These are phyloP conservation scores for Echinosophora koreensis DNA, from an alignment of 306 rosid genomes.

Conservation along the genomic window DNA sequence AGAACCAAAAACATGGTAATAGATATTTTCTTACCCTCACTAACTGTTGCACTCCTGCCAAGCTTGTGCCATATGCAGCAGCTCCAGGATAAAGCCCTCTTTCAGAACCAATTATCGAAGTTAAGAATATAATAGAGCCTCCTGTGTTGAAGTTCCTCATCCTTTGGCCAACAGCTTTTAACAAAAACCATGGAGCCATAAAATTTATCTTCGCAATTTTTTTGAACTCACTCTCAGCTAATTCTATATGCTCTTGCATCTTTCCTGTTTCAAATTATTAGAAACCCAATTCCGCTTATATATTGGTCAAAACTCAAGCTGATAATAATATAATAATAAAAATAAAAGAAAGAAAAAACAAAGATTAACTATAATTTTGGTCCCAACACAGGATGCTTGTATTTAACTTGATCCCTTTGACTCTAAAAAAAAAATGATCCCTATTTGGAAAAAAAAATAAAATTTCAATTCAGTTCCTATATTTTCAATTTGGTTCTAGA, in stretches of 20 bases:
- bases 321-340: background rate
- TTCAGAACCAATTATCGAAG: slow-evolving; percentile 72
- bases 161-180: slow-evolving; percentile 76
- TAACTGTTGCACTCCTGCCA: slow-evolving; percentile 80
- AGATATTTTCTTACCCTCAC: slow-evolving; percentile 63
- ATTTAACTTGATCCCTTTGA: too few relatives aligned
- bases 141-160: slow-evolving; percentile 73
- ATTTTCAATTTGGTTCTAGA: too few relatives aligned
- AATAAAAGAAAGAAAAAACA: background rate
- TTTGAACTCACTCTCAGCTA: slow-evolving; percentile 65
- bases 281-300: slow-evolving; percentile 21
- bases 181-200: slow-evolving; percentile 79
- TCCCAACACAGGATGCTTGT: too few relatives aligned
- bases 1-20: background rate
- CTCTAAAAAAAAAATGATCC: too few relatives aligned
- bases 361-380: too few relatives aligned
- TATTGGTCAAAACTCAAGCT: background rate
- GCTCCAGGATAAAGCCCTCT: slow-evolving; percentile 85
- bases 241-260: slow-evolving; percentile 65
- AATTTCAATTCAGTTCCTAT: too few relatives aligned
- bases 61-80: slow-evolving; percentile 71
- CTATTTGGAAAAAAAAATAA: too few relatives aligned
- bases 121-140: slow-evolving; percentile 79
- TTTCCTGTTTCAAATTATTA: slow-evolving; percentile 64
- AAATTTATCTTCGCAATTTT: slow-evolving; percentile 73